Conservation (phyloP, 2,329 filamentous ascomycete species). For the Talaromyces verruculosus region DNA sequence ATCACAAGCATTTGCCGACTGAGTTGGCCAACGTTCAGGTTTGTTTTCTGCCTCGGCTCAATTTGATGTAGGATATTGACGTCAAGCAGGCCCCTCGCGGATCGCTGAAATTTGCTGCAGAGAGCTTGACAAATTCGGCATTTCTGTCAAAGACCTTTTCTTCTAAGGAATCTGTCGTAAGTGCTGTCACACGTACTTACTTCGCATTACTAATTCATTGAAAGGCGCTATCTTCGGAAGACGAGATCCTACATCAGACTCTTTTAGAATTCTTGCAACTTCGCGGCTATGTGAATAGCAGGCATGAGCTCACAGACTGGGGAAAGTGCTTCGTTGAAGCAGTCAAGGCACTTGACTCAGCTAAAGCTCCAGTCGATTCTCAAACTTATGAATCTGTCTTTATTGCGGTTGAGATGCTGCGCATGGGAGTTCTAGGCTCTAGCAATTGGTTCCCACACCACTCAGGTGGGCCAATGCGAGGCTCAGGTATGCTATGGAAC, state of each 20-base stretch:
- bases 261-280: constrained; percentile 89
- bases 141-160: constrained; percentile 70
- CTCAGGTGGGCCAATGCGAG: constrained; percentile 59
- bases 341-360: constrained; percentile 43
- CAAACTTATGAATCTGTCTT: constrained; percentile 64
- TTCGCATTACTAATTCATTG: constrained; percentile 21
- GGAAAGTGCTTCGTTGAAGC: constrained; percentile 74
- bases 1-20: constrained; percentile 53
- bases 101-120: constrained; percentile 50
- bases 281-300: constrained; percentile 75
- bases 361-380: background rate
- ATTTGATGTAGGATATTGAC: constrained; percentile 21
- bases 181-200: background rate
- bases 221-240: constrained; percentile 59
- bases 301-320: constrained; percentile 80
- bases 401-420: constrained; percentile 80
- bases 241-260: constrained; percentile 71
- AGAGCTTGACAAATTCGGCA: constrained; percentile 66
- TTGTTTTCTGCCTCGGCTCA: constrained; percentile 15
- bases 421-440: constrained; percentile 73
- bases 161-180: constrained; percentile 51
- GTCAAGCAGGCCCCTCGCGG: constrained; percentile 28
- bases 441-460: constrained; percentile 62
- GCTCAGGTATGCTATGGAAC: constrained; percentile 44
- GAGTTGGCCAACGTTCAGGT: constrained; percentile 36